Conservation (phyloP, 2,329 filamentous ascomycete genomes). For the Colletotrichum theobromicola region DNA sequence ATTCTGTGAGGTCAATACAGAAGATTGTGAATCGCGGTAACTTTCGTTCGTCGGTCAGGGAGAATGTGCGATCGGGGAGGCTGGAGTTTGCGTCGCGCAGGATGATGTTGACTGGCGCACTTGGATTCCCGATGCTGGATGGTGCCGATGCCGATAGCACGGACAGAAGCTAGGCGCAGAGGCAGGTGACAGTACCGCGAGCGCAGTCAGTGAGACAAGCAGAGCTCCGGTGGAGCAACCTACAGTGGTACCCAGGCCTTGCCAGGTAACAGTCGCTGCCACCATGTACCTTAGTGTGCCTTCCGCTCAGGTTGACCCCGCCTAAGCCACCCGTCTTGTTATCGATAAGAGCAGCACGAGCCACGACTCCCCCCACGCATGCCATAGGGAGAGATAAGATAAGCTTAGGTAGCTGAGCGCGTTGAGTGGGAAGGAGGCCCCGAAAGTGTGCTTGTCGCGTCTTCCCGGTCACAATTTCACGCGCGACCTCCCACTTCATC, state of each 20-base stretch:
- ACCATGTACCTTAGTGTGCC: neutral
- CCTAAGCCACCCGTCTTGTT: neutral
- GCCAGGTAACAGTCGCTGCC: neutral
- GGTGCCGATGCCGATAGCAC: neutral
- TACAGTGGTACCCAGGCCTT: no score
- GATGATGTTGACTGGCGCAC: neutral
- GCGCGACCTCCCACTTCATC: neutral
- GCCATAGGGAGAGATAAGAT: neutral
- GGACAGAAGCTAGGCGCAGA: neutral
- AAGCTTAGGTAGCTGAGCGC: neutral
- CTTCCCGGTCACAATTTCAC: constrained; percentile 5
- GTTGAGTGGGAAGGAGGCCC: constrained; percentile 12
- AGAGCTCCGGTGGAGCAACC: constrained; percentile 2
- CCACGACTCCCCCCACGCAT: neutral
- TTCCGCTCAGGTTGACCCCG: neutral
- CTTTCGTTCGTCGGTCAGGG: neutral
- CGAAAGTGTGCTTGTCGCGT: constrained; percentile 16
- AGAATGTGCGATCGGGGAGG: neutral
- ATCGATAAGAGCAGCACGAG: constrained; percentile 1
- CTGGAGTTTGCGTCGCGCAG: neutral
- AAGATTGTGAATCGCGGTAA: neutral
- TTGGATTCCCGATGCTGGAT: neutral
- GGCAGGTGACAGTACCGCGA: constrained; percentile 1
- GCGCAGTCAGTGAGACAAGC: neutral
- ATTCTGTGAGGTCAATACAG: neutral